Base-by-base conservation (phyloP, 2,329 filamentous ascomycete species). In the Tolypocladium tropicale region DNA sequence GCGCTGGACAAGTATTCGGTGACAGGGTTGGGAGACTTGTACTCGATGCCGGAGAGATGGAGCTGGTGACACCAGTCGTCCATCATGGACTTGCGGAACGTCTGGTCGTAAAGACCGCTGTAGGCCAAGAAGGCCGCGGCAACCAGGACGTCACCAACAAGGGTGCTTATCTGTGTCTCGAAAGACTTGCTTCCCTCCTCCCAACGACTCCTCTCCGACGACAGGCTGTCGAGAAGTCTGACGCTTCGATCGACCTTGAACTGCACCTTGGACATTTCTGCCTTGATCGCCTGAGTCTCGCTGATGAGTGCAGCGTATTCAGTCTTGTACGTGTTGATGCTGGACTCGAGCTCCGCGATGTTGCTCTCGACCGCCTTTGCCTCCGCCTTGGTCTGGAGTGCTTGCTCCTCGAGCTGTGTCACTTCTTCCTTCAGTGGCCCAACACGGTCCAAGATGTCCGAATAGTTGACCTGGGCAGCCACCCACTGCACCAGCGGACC, bases 231-330 rank as follows among this genome's bases (percentile, higher is more conserved):
- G 23, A 99, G 85, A 52, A 99, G 80, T 66, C 91, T 87, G 60
- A 96, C 90, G 76, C 93, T 97, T 68, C 94, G 87, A 70, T 97
- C 90, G 56, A 99, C 94, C 81, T 99, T 99, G 78, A 92, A 96
- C 72, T 99, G 89, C 9, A 99, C 94, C 59, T 90, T 86, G 58
- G 85, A 84, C 94, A 99, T 97, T 74, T 99, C 94, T 0, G 88
- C 78, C 77, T 97, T 97, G 82, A 99, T 97, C 5, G 91, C 89
- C 70, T 97, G 89, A 0, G 92, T 96, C 75, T 99, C 91, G 71
- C 92, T 96, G 69, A 99, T 96, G 59, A 99, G 82, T 7, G 90
- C 86, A 50, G 92, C 93, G 67, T 99, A 99, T 74, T 99, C 94
- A 1, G 84, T 86, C 81, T 97, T 96, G 82, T 97, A 97, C 0